Base-by-base conservation (phyloP, 139 green algal species). In the Mesotaenium endlicherianum region DNA sequence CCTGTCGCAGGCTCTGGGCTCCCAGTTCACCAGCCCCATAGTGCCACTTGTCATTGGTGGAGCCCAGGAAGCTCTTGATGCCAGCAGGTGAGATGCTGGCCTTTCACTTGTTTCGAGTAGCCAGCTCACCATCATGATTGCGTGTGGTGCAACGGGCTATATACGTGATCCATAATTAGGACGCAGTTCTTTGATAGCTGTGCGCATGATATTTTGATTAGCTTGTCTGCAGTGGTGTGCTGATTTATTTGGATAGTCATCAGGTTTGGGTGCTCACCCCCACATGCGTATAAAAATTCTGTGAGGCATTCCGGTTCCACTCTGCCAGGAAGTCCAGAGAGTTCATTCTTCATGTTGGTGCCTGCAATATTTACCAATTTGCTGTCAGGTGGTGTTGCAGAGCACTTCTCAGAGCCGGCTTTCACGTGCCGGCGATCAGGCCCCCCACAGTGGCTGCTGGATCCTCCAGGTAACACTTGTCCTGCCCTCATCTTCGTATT, bases 391-490 rank as follows among this genome's bases (percentile, higher is more conserved):
- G n/a, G n/a, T n/a, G n/a, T n/a, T n/a, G 1, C 72, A 82, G 50
- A 16, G 55, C 80, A 39, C 90, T 97, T 44, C 90, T 97, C 34
- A 38, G 42, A 16, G 34, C 3, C 2, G 93, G 94, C 45, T 93
- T 97, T 58, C 91, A 98, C 77, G 94, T 97, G 60, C 93, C 94
- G 0, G 95, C 94, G 41, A 98, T 98, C 53, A 85, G 95, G 2
- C 95, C 95, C 16, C 95, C 95, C 34, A 98, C 95, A 0, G 95
- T 98, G 8, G 90, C 95, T 0, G 1, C 71, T 3, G 93, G 94
- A 17, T 98, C 94, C 0, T 94, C 90, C 81, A 89, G 92, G 91
- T 82, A 16, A 77, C 49, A 59, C 30, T 20, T 36, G n/a, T n/a
- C 5, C 31, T 8, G 26, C 64, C 64, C 36, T 20, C 11, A 30